phyloP scores from a whole-genome alignment of 176 grass and related monocot genomes.

The Ensete ventricosum region DNA sequence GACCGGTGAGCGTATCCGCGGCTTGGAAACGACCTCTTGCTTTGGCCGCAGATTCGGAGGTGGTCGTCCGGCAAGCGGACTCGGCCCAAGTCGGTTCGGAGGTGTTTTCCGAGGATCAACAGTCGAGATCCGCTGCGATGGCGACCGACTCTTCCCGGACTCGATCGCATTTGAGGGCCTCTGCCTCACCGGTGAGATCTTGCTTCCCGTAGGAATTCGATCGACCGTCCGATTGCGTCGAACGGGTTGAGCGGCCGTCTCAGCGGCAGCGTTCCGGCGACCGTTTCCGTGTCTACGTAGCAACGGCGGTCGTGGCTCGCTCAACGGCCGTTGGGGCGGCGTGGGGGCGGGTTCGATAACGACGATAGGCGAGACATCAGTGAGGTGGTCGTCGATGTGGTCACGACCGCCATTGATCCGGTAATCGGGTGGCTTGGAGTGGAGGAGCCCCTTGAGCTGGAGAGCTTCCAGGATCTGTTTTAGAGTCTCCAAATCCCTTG shows the following conservation, averaged over 20 bases:
- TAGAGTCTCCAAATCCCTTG: slow-evolving; percentile 68
- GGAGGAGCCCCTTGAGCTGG: slow-evolving; percentile 86
- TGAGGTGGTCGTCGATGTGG: neutral
- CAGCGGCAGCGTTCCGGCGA: neutral
- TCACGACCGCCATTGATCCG: slow-evolving; percentile 14
- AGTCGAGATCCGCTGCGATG: slow-evolving; percentile 5
- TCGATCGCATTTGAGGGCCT: neutral
- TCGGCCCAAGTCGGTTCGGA: slow-evolving; percentile 13
- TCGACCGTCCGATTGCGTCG: neutral
- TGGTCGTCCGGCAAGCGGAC: neutral
- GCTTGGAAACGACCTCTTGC: neutral
- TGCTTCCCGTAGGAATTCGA: neutral
- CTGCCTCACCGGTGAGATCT: slow-evolving; percentile 7
- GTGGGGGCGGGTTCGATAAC: slow-evolving; percentile 17
- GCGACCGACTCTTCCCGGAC: neutral
- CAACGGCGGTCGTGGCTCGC: neutral
- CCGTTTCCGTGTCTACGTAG: neutral
- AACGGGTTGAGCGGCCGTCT: neutral
- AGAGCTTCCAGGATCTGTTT: slow-evolving; percentile 88
- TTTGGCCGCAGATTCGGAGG: slow-evolving; percentile 13
- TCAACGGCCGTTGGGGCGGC: neutral
- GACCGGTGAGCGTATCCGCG: neutral
- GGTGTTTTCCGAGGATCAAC: slow-evolving; percentile 18
- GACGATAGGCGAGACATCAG: slow-evolving; percentile 27
- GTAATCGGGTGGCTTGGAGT: slow-evolving; percentile 3